Base-by-base conservation (phyloP, 176 grass and related monocot species). In the Aegilops sharonensis region DNA sequence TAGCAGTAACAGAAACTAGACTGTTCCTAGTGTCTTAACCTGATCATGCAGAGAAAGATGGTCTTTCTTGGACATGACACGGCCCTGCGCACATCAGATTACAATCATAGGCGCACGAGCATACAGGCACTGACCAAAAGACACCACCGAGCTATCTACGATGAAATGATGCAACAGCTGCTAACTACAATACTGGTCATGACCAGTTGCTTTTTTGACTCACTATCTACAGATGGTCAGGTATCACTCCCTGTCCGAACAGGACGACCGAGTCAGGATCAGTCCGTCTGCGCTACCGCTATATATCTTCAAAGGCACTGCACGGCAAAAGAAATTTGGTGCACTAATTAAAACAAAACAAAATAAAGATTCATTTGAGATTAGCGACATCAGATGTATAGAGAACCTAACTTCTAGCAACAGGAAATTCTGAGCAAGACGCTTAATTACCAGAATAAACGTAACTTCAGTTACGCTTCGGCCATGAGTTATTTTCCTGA, bases 391-490 rank as follows among this genome's bases (percentile, higher is more conserved):
- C 15, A 68, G 27, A 32, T 27, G 1, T 36, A 29, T 37, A 32
- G 9, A 24, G 64, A 70, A 57, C 9, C 50, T 21, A 30, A 13
- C 9, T 2, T 50, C 40, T 81, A 68, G 24, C 15, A 29, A 12
- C 40, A 1, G 12, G 40, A 27, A 27, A 74, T 15, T 6, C 47
- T 6, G 10, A 23, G 12, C n/a, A 29, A 21, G 40, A 78, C 17
- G 6, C 11, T n/a, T 36, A 37, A 36, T 81, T 74, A 72, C 36
- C 11, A 65, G 54, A 47, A 66, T 6, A 79, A 64, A 84, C 34
- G 60, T 63, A 39, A 36, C 4, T 79, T 64, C n/a, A 84, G 21
- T 79, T 52, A 31, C 71, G 52, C 71, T 89, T 84, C 6, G 2
- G 17, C 3, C 66, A 84, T 69, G 34, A 3, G 45, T 65, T 57